Evolutionary conservation across 176 grass and related monocot species (phyloP).

Genomic region (Oryza longistaminata): DNA sequence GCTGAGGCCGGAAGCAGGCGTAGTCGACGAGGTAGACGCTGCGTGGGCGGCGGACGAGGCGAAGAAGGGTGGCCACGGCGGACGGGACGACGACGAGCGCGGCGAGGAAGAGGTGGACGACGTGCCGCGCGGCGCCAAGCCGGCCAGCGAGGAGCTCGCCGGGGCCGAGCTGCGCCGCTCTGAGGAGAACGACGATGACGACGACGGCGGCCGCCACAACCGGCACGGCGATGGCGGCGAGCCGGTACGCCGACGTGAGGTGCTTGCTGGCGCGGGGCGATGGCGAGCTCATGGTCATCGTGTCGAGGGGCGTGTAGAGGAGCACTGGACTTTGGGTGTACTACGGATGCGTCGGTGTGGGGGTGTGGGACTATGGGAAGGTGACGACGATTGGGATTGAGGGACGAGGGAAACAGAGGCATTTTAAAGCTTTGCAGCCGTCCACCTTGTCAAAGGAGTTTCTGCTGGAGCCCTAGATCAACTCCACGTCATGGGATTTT

Average conservation of each 20-base stretch:
- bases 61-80: background rate
- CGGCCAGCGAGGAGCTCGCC: background rate
- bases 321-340: background rate
- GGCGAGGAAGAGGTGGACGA: background rate
- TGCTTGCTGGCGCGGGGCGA: background rate
- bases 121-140: background rate
- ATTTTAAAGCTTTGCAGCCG: background rate
- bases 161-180: background rate
- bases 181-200: background rate
- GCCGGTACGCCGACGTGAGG: background rate
- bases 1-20: conserved; percentile 25
- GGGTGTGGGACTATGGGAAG: too few relatives aligned
- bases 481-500: too few relatives aligned
- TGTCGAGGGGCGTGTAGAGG: background rate
- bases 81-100: conserved; percentile 6
- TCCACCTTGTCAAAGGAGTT: too few relatives aligned
- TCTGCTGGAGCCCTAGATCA: too few relatives aligned
- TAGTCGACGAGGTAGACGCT: conserved; percentile 50
- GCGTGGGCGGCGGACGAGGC: background rate
- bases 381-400: background rate
- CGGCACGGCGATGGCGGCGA: background rate
- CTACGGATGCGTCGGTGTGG: background rate
- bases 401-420: background rate
- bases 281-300: conserved; percentile 1
- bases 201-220: background rate